These are phyloP conservation scores for Aspergillus sergii DNA, from an alignment of 2,329 filamentous ascomycete species.

Conservation along the genomic window DNA sequence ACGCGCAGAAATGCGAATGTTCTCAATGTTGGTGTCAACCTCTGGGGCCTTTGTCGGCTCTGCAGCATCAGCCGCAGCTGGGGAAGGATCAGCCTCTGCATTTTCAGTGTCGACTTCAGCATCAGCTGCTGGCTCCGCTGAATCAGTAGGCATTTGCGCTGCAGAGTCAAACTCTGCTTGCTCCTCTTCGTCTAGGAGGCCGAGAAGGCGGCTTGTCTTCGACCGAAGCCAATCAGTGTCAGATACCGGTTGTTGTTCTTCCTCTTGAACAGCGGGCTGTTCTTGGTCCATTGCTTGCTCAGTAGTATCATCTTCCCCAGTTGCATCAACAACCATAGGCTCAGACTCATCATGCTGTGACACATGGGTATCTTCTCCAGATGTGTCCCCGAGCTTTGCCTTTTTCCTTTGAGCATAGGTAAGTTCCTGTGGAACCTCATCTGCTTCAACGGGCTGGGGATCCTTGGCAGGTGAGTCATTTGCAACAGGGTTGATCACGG, in stretches of 20 bases:
- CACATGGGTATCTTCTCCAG: conserved; percentile 56
- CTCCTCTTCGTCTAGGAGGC: conserved; percentile 72
- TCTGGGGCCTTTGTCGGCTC: conserved; percentile 22
- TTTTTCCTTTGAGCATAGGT: conserved; percentile 46
- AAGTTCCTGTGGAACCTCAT: conserved; percentile 33
- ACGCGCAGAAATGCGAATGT: conserved; percentile 72
- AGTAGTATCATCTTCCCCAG: conserved; percentile 21
- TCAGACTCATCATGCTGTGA: conserved; percentile 18
- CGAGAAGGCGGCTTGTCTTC: conserved; percentile 81
- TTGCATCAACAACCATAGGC: conserved; percentile 27
- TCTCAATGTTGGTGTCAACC: conserved; percentile 54
- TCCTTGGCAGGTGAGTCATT: conserved; percentile 24
- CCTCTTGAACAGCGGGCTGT: conserved; percentile 27
- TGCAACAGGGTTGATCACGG: conserved; percentile 32
- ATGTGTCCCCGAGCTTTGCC: conserved; percentile 55
- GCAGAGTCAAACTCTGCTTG: conserved; percentile 45
- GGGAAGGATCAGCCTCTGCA: conserved; percentile 18
- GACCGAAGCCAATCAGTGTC: conserved; percentile 93
- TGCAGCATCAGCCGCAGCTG: conserved; percentile 9
- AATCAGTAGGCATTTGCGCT: conserved; percentile 19
- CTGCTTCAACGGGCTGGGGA: conserved; percentile 21
- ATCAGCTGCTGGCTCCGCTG: conserved; percentile 13
- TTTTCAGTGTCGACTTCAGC: conserved; percentile 15
- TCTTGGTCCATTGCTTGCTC: conserved; percentile 22
- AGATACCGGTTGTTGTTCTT: conserved; percentile 49